A percentile compares a stretch with the other conserved stretches of the same genome.
Evolutionary conservation across 139 green algal species (phyloP).

Genomic region (Micromonas pusilla): DNA sequence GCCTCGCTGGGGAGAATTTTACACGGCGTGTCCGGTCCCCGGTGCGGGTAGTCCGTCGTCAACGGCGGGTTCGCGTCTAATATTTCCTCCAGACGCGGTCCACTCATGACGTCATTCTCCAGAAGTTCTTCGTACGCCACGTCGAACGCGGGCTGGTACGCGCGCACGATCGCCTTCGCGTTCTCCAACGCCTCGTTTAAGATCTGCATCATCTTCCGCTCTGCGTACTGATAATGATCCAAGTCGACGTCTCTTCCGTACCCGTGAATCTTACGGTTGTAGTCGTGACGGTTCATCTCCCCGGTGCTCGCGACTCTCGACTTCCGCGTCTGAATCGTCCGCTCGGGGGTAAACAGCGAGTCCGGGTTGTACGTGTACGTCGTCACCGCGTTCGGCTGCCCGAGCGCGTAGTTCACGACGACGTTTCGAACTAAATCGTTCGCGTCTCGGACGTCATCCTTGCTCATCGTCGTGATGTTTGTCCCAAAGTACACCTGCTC

Average conservation of each 20-base stretch:
- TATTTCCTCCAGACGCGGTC: slow-evolving; percentile 37
- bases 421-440: slow-evolving; percentile 21
- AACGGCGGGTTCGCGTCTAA: slow-evolving; percentile 32
- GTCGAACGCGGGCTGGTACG: slow-evolving; percentile 34
- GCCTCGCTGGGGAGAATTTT: slow-evolving; percentile 3
- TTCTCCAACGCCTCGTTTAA: slow-evolving; percentile 39
- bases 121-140: slow-evolving; percentile 36
- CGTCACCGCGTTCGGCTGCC: slow-evolving; percentile 6
- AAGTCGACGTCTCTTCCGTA: neutral
- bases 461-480: neutral
- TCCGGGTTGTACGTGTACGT: slow-evolving; percentile 20
- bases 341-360: neutral
- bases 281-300: neutral
- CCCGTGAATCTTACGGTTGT: neutral
- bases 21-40: slow-evolving; percentile 5
- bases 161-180: slow-evolving; percentile 40
- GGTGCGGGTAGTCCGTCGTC: neutral
- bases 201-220: slow-evolving; percentile 31
- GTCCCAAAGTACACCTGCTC: slow-evolving; percentile 12
- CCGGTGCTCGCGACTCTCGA: neutral
- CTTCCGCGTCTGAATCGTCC: neutral
- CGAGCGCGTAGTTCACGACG: slow-evolving; percentile 11
- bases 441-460: slow-evolving; percentile 4
- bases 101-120: slow-evolving; percentile 40
- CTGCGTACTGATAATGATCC: slow-evolving; percentile 15